Conservation (phyloP, 2,329 filamentous ascomycete species). For the Penicillium capsulatum region DNA sequence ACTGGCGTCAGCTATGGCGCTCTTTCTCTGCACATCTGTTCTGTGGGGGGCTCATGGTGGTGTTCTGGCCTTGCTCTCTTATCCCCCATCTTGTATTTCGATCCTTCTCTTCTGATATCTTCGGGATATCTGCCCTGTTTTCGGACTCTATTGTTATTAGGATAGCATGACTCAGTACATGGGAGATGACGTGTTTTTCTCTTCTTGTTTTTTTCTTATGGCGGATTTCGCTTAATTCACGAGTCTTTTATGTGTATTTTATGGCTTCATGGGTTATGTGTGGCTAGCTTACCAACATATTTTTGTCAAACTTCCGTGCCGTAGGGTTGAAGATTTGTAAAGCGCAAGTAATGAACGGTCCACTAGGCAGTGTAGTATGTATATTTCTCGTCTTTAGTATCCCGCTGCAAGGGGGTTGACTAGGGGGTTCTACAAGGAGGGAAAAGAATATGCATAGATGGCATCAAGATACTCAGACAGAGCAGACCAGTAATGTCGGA, state of each 20-base stretch:
- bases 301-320: not conserved
- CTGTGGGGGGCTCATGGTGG: not conserved
- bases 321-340: no score
- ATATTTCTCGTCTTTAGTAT: no score
- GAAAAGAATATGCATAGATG: no score
- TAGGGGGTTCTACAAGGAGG: no score
- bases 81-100: slow-evolving; percentile 5
- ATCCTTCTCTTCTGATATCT: slow-evolving; percentile 7
- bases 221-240: slow-evolving; percentile 14
- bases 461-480: no score
- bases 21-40: not conserved
- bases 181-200: not conserved
- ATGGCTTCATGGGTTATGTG: slow-evolving; percentile 18
- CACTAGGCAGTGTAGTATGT: no score
- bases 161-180: not conserved
- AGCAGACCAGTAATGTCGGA: no score
- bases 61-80: not conserved
- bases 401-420: no score
- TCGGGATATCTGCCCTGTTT: slow-evolving; percentile 1
- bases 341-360: no score
- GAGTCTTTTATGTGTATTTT: slow-evolving; percentile 19
- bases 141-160: slow-evolving; percentile 10
- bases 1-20: slow-evolving; percentile 2
- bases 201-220: slow-evolving; percentile 4
- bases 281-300: slow-evolving; percentile 11